A percentile compares a stretch with the other conserved stretches of the same genome.
phyloP scores from a whole-genome alignment of 2,329 filamentous ascomycete genomes.

The Colletotrichum karsti region DNA sequence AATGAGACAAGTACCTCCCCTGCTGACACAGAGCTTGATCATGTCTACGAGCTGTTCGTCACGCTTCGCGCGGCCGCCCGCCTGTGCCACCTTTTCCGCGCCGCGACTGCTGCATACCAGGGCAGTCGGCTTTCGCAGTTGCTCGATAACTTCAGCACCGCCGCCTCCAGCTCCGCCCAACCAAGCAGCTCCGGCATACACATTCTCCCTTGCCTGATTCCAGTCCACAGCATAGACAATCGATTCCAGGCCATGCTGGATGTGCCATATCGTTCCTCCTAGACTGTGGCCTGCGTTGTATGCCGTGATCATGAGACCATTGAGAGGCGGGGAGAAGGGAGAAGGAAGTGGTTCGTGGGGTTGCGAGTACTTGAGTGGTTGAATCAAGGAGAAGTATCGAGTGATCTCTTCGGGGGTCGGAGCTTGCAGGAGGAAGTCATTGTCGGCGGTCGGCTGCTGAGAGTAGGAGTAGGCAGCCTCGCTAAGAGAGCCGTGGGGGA shows the following conservation, averaged over 20 bases:
- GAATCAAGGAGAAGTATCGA: constrained; percentile 88
- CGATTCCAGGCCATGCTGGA: constrained; percentile 95
- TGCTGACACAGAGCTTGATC: constrained; percentile 79
- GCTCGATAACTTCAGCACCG: constrained; percentile 91
- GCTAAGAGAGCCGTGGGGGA: constrained; percentile 77
- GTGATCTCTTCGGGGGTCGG: constrained; percentile 91
- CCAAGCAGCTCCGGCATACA: constrained; percentile 93
- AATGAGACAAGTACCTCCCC: constrained; percentile 90
- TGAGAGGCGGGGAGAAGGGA: constrained; percentile 86
- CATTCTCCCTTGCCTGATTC: constrained; percentile 97
- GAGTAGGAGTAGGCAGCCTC: constrained; percentile 65
- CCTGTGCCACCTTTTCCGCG: constrained; percentile 73
- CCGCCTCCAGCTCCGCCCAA: constrained; percentile 82
- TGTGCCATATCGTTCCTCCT: constrained; percentile 98
- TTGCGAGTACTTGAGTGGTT: constrained; percentile 95
- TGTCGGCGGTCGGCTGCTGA: constrained; percentile 56
- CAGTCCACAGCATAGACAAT: constrained; percentile 98
- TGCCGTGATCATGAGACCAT: constrained; percentile 92
- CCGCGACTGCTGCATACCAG: constrained; percentile 91
- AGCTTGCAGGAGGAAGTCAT: constrained; percentile 70
- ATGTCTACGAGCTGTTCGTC: constrained; percentile 88
- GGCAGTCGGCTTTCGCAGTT: constrained; percentile 90
- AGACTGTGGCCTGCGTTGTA: constrained; percentile 97
- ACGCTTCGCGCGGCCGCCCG: constrained; percentile 79
- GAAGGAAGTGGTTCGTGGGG: constrained; percentile 90